Conservation (phyloP, 2,329 filamentous ascomycete species). For the Pseudogymnoascus verrucosus region DNA sequence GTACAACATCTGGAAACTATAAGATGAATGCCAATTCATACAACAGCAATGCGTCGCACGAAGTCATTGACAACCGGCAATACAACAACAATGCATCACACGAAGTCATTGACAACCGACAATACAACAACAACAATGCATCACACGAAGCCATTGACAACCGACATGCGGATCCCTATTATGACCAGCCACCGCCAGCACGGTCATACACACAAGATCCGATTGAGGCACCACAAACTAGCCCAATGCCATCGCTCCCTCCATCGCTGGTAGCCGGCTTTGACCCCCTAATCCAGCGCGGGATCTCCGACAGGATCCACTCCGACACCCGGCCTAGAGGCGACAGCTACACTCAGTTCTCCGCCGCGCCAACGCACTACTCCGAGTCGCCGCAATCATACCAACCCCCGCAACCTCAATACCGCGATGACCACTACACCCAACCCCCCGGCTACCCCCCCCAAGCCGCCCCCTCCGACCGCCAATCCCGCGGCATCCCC, state of each 20-base stretch:
- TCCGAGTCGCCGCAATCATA: not conserved
- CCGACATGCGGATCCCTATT: not conserved
- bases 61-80: not conserved
- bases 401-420: not conserved
- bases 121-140: too few species aligned
- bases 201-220: conserved; percentile 13
- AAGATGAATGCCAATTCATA: not conserved
- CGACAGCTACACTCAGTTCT: conserved; percentile 35
- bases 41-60: not conserved
- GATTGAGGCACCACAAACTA: conserved; percentile 12
- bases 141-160: too few species aligned
- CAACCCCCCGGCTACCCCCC: not conserved
- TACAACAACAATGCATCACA: too few species aligned
- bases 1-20: not conserved
- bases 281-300: conserved; percentile 46
- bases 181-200: not conserved
- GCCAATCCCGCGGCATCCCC: too few species aligned
- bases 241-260: conserved; percentile 43
- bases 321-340: conserved; percentile 38
- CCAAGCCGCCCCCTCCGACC: too few species aligned
- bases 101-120: not conserved
- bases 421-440: not conserved
- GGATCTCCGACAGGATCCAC: conserved; percentile 50
- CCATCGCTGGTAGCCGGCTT: conserved; percentile 53
- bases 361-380: not conserved